A percentile compares a stretch with the other conserved stretches of the same genome.
Conservation (phyloP, 441 rosid genomes). For the Cnidoscolus chayamansa region DNA sequence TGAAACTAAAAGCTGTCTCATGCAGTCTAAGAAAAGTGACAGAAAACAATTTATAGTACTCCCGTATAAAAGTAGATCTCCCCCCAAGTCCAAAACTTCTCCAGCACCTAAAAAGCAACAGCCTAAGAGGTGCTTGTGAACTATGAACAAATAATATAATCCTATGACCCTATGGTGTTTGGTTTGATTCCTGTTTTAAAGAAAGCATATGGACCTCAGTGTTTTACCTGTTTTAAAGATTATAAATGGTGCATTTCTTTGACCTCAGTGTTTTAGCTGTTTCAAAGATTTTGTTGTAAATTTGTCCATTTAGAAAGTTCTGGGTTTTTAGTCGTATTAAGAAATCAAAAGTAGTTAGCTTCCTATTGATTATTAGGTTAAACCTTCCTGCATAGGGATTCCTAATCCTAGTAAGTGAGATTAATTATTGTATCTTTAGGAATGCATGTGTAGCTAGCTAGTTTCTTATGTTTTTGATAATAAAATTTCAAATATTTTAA, state of each 20-base stretch:
- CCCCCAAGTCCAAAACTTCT: not conserved
- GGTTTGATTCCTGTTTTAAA: not conserved
- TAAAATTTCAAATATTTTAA: too few species aligned
- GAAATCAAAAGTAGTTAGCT: too few species aligned
- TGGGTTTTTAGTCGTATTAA: too few species aligned
- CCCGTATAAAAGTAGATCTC: not conserved
- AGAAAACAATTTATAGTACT: not conserved
- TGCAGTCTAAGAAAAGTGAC: not conserved
- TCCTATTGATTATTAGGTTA: too few species aligned
- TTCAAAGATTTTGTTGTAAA: not conserved
- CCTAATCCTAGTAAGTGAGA: too few species aligned
- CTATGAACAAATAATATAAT: too few species aligned
- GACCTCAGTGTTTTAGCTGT: not conserved
- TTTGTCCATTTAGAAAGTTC: too few species aligned
- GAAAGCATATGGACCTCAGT: not conserved
- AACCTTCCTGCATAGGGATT: too few species aligned
- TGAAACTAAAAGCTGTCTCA: not conserved
- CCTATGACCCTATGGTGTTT: not conserved
- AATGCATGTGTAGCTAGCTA: too few species aligned
- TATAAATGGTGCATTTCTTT: not conserved
- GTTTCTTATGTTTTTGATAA: too few species aligned
- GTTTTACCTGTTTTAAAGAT: not conserved
- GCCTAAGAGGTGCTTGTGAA: not conserved
- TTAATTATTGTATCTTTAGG: too few species aligned
- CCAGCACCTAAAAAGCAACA: constrained; percentile 3